Percentiles rank a stretch among this genome's conserved stretches.
Conservation (phyloP, 148 eudicot species). For the Dysphania ambrosioides region DNA sequence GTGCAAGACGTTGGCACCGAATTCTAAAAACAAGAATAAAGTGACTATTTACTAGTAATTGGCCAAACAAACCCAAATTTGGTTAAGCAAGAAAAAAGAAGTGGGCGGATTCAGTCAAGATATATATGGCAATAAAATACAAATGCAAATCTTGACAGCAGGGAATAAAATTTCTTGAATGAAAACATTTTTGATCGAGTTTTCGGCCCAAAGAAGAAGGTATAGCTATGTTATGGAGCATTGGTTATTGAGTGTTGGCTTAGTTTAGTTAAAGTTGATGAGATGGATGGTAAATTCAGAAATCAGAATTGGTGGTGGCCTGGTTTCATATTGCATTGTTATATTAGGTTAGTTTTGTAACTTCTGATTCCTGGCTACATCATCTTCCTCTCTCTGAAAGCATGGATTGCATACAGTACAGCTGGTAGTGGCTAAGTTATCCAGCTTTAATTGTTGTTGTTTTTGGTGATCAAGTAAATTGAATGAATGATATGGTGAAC, state of each 20-base stretch:
- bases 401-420: slow-evolving; percentile 27
- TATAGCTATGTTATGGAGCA: slow-evolving; percentile 23
- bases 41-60: slow-evolving; percentile 11
- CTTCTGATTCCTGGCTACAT: neutral
- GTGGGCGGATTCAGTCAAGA: slow-evolving; percentile 13
- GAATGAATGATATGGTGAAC: slow-evolving; percentile 17
- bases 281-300: slow-evolving; percentile 17
- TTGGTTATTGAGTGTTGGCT: slow-evolving; percentile 32
- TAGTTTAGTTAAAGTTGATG: slow-evolving; percentile 18
- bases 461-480: slow-evolving; percentile 19
- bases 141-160: slow-evolving; percentile 19
- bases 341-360: neutral
- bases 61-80: slow-evolving; percentile 27
- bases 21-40: slow-evolving; percentile 6
- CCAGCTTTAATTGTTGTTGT: neutral
- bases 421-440: slow-evolving; percentile 18
- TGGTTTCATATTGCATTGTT: neutral
- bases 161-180: slow-evolving; percentile 24
- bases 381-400: slow-evolving; percentile 3
- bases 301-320: too few species aligned
- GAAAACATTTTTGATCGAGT: slow-evolving; percentile 23
- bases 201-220: slow-evolving; percentile 26
- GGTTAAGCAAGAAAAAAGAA: slow-evolving; percentile 19
- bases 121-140: slow-evolving; percentile 13
- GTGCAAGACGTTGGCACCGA: slow-evolving; percentile 21